Evolutionary conservation across 148 eudicot genomes (phyloP).

Genomic region (Chenopodium quinoa): DNA sequence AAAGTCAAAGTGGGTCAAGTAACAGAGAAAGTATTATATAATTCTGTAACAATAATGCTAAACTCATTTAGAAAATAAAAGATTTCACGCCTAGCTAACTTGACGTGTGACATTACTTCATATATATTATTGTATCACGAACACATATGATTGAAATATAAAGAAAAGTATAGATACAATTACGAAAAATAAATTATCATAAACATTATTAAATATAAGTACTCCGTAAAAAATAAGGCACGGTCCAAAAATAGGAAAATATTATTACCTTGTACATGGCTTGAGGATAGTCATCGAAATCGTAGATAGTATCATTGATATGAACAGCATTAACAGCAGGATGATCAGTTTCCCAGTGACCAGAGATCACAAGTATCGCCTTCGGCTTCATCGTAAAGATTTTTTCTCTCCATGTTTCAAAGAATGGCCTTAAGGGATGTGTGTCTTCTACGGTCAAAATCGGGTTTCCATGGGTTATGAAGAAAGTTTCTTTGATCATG

Average conservation of each 20-base stretch:
- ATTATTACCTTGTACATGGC: conserved; percentile 50
- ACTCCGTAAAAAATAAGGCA: too few species aligned
- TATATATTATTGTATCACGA: too few species aligned
- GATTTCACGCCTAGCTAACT: too few species aligned
- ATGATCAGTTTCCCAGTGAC: conserved; percentile 63
- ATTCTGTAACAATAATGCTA: too few species aligned
- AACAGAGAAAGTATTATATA: too few species aligned
- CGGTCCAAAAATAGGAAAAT: not conserved
- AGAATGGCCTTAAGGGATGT: conserved; percentile 47
- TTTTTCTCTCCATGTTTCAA: conserved; percentile 39
- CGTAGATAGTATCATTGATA: conserved; percentile 48
- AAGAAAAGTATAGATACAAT: too few species aligned
- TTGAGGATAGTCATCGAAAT: conserved; percentile 56
- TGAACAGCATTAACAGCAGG: conserved; percentile 55
- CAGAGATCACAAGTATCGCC: conserved; percentile 53
- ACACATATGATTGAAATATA: too few species aligned
- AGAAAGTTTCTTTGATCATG: conserved; percentile 39
- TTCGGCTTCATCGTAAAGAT: conserved; percentile 35
- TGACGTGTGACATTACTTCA: too few species aligned
- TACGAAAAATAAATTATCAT: too few species aligned
- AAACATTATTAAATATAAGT: too few species aligned
- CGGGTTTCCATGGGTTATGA: conserved; percentile 63
- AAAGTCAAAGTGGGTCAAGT: too few species aligned
- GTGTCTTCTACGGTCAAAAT: conserved; percentile 51
- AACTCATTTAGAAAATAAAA: too few species aligned